Base-by-base conservation (phyloP, 2,329 filamentous ascomycete genomes). In the Trichoderma sp. region DNA sequence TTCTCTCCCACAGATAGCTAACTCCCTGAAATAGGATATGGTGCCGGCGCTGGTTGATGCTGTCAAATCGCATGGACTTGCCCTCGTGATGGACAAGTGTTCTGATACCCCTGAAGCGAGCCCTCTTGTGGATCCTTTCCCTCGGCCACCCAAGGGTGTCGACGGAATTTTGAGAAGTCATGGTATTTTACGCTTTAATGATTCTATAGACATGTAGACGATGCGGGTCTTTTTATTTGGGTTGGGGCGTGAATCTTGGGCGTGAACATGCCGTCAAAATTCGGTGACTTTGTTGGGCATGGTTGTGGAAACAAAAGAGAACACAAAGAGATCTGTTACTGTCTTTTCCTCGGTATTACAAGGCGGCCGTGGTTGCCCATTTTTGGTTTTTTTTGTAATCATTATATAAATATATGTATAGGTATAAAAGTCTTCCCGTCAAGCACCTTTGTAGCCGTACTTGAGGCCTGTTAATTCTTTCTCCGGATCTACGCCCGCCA, bases 51-150 rank as follows among this genome's bases (percentile, higher is more conserved):
- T 99, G 61, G 91, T 97, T 68, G 93, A 97, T 76, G 93, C 95
- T 2, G 95, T 99, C 83, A 98, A 98, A 82, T 94, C 94, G 30
- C 93, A 97, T 63, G 95, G 96, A 30, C 86, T 99, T 65, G 95
- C 97, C 6, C 88, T 99, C 47, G 95, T 99, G 18, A 92, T 93
- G 66, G 95, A 99, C 80, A 93, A 92, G 75, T 93, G 93, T 6
- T 87, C 89, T 71, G 89, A 91, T 74, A 76, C 80, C 57, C 80
- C 82, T 15, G 80, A 83, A 63, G 73, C 79, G 74, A 79, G 80
- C 74, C 77, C 82, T 60, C 77, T 83, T 77, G 79, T 79, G 74
- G 84, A 88, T 80, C 82, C 85, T 14, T 89, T 89, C 78, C 84
- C 86, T 63, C 84, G 88, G 75, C 85, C 93, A 77, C 92, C 93